phyloP scores from a whole-genome alignment of 768 basidiomycete species.

The Mycena maculata region DNA sequence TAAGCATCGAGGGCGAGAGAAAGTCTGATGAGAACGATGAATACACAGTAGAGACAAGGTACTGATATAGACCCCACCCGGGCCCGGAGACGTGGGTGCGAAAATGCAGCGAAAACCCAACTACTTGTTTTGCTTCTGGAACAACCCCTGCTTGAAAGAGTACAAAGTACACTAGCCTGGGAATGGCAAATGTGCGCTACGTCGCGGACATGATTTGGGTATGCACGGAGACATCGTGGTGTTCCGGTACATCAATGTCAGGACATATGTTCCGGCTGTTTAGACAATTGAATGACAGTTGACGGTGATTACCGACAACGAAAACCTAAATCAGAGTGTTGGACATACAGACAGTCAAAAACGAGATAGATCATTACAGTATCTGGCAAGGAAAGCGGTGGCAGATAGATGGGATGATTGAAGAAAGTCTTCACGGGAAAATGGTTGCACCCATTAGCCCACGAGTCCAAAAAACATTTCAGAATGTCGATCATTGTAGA shows the following conservation, averaged over 20 bases:
- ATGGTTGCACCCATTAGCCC: too few relatives aligned
- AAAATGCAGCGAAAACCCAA: background rate
- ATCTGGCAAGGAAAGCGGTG: background rate
- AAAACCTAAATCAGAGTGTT: background rate
- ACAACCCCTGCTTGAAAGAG: slow-evolving; percentile 1
- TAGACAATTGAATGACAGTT: background rate
- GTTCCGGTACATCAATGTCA: too few relatives aligned
- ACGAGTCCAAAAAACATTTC: too few relatives aligned
- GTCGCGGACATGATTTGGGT: background rate
- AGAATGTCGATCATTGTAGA: too few relatives aligned
- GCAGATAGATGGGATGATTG: background rate
- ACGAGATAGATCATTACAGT: too few relatives aligned
- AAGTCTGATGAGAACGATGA: slow-evolving; percentile 13
- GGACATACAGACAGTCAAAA: background rate
- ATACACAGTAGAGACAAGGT: background rate
- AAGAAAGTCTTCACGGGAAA: too few relatives aligned
- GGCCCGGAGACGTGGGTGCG: background rate
- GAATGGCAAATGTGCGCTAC: background rate
- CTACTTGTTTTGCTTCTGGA: background rate
- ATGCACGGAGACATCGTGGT: slow-evolving; percentile 3
- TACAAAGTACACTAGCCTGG: too few relatives aligned
- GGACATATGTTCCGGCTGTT: background rate
- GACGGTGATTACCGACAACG: slow-evolving; percentile 8
- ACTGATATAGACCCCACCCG: background rate
- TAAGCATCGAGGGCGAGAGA: background rate